Evolutionary conservation across 306 rosid species (phyloP).

Genomic region (Vigna reflexopilosa): DNA sequence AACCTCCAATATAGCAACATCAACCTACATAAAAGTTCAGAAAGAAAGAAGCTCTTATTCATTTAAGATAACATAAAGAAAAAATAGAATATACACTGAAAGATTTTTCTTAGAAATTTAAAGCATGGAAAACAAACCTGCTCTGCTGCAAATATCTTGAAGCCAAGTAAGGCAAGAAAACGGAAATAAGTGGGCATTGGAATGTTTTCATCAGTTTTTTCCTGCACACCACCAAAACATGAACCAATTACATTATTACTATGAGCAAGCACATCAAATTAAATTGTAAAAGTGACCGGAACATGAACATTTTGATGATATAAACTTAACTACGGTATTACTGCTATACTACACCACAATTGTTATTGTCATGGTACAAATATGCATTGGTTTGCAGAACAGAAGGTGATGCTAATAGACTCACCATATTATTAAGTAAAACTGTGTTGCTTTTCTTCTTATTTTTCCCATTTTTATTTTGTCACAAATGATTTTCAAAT

Average conservation of each 20-base stretch:
- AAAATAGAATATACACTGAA: not conserved
- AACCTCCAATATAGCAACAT: conserved; percentile 92
- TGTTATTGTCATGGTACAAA: not conserved
- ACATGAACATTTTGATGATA: conserved; percentile 10
- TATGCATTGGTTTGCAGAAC: not conserved
- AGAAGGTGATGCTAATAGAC: not conserved
- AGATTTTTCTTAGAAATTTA: conserved; percentile 20
- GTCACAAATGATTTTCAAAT: conserved; percentile 15
- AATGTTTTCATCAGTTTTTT: conserved; percentile 62
- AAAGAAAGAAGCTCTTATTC: conserved; percentile 14
- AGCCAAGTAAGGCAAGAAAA: conserved; percentile 90
- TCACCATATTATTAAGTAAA: conserved; percentile 32
- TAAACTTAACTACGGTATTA: not conserved
- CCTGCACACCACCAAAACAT: conserved; percentile 51
- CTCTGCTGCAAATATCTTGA: conserved; percentile 89
- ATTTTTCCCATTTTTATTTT: not conserved
- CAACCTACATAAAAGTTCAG: conserved; percentile 66
- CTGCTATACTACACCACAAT: not conserved
- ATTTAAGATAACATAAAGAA: conserved; percentile 22
- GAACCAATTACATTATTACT: not conserved
- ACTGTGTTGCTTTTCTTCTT: not conserved
- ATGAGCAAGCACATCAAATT: conserved; percentile 26
- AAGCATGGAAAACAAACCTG: conserved; percentile 60
- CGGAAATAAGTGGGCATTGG: conserved; percentile 94
- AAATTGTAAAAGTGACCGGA: not conserved